Evolutionary conservation across 495 filamentous ascomycete species (phyloP), one percentile per base, ranked within the genome.

Genomic region (Geopyxis carbonaria): DNA sequence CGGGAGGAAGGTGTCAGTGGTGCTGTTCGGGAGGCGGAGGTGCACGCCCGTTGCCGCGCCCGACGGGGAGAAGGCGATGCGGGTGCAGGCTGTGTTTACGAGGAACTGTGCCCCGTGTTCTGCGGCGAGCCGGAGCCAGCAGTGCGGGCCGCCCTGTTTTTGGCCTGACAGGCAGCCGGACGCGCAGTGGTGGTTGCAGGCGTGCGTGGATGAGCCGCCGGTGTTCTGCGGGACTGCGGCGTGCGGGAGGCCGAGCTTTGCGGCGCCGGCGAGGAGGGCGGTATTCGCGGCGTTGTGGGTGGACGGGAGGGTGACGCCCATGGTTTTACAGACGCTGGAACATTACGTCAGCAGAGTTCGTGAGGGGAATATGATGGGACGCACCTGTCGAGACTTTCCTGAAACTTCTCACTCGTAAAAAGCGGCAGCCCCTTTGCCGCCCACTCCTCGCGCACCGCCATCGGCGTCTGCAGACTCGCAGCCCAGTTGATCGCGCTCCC

Each of bases 401-500:
- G 84, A 46, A 72, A 93, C 40, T 80, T 78, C 0, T 64, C 56
- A 1, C 73, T 77, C 0, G 73, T 78, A 50, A 93, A 93, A 47
- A 89, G 80, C 0, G 70, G 64, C n/a, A 94, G 61, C 2, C 73
- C 73, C 39, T 75, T 63, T 34, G 61, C 54, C 0, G 81, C 76
- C 86, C 86, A 94, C 58, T 94, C 81, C 43, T 73, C 64, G 10
- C 83, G 68, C 0, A 94, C 80, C 4, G 3, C 2, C 21, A 14
- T 9, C 14, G 14, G 34, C 18, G 44, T 45, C 53, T 87, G 81
- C 23, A 94, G 57, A 11, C 69, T 68, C n/a, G 80, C 86, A 27
- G 75, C 78, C 85, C 84, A 93, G 51, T 93, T 92, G 41, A 93
- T 57, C 1, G 79, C 80, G 0, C 84, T 83, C 24, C 86, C 86